These are phyloP conservation scores for Fusarium neocosmosporiellum DNA, from an alignment of 2,329 filamentous ascomycete genomes.

Conservation along the genomic window DNA sequence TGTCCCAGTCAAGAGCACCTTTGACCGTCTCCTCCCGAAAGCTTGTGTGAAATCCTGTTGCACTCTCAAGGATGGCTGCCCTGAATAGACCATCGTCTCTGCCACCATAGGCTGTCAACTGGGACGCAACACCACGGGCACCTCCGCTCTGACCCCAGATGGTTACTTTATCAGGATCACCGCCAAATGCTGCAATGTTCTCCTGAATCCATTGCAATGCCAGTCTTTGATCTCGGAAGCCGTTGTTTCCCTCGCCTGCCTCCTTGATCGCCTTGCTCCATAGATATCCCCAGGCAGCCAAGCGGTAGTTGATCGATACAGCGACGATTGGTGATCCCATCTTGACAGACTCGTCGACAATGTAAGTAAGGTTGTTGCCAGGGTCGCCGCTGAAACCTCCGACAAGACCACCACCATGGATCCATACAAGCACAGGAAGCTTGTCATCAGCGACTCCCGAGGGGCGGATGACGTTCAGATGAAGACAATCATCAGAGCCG, in stretches of 20 bases:
- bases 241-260: conserved; percentile 18
- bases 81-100: conserved; percentile 21
- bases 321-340: conserved; percentile 21
- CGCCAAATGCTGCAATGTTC: conserved; percentile 26
- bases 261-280: conserved; percentile 18
- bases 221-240: conserved; percentile 30
- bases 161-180: conserved; percentile 20
- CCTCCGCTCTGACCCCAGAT: conserved; percentile 35
- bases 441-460: neutral
- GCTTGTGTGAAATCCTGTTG: conserved; percentile 20
- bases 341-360: conserved; percentile 29
- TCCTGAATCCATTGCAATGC: conserved; percentile 28
- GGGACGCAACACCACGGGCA: conserved; percentile 22
- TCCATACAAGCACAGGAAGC: conserved; percentile 29
- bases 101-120: conserved; percentile 24
- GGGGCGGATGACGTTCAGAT: conserved; percentile 25
- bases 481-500: conserved; percentile 29
- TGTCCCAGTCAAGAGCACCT: neutral
- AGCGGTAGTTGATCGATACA: conserved; percentile 33
- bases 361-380: conserved; percentile 4
- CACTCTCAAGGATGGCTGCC: conserved; percentile 30
- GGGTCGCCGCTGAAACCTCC: conserved; percentile 18
- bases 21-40: conserved; percentile 12
- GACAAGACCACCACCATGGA: conserved; percentile 29
- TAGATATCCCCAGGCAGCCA: conserved; percentile 27